Evolutionary conservation across 352 stramenopile species (phyloP).

Genomic region (Blastocystis hominis): DNA sequence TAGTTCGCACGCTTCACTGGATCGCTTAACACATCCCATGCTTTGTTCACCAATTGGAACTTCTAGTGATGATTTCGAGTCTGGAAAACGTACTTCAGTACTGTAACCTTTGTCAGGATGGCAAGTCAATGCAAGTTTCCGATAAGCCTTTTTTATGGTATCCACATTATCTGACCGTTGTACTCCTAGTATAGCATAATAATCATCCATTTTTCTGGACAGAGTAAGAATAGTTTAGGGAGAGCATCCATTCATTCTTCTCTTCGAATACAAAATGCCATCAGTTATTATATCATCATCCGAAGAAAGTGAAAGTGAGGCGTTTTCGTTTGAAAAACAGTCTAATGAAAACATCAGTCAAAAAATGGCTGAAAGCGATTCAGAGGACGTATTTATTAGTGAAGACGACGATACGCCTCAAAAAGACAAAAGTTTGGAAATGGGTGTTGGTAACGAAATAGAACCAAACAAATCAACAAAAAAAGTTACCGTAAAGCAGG

Average conservation of each 20-base stretch:
- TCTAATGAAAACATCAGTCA: no score
- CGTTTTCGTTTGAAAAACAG: no score
- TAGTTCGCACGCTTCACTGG: slow-evolving; percentile 7
- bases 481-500: not conserved
- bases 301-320: not conserved
- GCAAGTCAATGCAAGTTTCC: not conserved
- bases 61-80: not conserved
- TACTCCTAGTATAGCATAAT: slow-evolving; percentile 50
- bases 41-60: not conserved
- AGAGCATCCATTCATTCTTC: no score
- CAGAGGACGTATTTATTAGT: no score
- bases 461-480: not conserved
- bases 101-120: slow-evolving; percentile 46
- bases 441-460: not conserved
- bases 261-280: no score
- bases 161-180: not conserved
- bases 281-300: not conserved
- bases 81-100: not conserved
- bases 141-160: slow-evolving; percentile 52
- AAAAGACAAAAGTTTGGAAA: not conserved
- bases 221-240: not conserved
- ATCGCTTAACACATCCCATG: slow-evolving; percentile 27
- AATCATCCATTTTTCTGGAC: slow-evolving; percentile 13
- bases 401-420: no score
- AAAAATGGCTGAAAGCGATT: not conserved